Base-by-base conservation (phyloP, 192 early-diverging fungal species). In the Umbelopsis sp. region DNA sequence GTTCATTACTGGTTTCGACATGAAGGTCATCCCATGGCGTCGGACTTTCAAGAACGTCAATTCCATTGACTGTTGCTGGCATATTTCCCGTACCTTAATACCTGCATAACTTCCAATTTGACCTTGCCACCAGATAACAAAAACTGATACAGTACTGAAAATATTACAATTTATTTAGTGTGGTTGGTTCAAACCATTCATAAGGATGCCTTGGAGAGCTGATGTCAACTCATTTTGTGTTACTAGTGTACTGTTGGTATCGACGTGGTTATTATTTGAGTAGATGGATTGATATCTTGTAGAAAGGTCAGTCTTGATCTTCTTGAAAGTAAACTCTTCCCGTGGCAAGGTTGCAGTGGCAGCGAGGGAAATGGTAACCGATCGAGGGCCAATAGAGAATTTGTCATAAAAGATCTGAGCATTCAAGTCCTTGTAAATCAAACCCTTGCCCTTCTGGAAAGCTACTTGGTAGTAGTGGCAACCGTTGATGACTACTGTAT, bases 311-410 rank as follows among this genome's bases (percentile, higher is more conserved):
- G 56, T 62, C 31, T 62, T 62, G 56, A 62, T 32, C 31, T 62
- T 62, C 56, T 62, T 62, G 56, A 62, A 62, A 16, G 56, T 62
- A 12, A 62, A 62, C 29, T 62, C 56, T 62, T 62, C 56, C 17
- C 29, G 5, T 0, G 56, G 56, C 4, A 62, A 32, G 20, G 56
- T 62, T 34, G 56, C 56, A n/a, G 56, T 62, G 56, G 56, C 56
- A 34, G 56, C 56, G 2, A 62, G 26, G 12, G 56, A 62, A 34
- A 62, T 62, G 14, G 56, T 62, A 1, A 62, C 56, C 1, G 56
- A 62, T 14, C 56, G 26, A 20, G 56, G 56, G 10, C 56, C 56
- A 62, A 62, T 62, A 26, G 56, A 62, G 12, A 62, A 62, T n/a
- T 62, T 62, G 29, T 62, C 56, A 34, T 62, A 62, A 12, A 62